phyloP scores from a whole-genome alignment of 441 rosid genomes.

The Eutrema salsugineum region DNA sequence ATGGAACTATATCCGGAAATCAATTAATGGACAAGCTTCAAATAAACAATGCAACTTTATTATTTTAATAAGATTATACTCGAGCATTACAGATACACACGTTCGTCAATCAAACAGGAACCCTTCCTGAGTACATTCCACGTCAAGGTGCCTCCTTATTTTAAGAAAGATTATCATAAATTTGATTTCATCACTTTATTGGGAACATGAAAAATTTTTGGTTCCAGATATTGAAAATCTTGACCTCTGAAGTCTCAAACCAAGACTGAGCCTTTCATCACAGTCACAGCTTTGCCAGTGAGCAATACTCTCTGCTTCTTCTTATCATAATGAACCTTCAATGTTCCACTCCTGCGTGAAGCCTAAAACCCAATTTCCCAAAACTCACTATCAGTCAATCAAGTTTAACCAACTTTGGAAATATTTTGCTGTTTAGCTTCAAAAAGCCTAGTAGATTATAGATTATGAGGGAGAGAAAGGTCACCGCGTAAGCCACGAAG shows the following conservation, averaged over 20 bases:
- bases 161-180: background rate
- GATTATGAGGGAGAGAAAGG: background rate
- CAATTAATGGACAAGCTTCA: too few relatives aligned
- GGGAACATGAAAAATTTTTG: background rate
- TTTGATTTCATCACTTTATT: background rate
- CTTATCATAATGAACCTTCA: slow-evolving; percentile 44
- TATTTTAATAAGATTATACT: too few relatives aligned
- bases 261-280: slow-evolving; percentile 57
- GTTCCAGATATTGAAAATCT: background rate
- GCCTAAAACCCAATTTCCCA: slow-evolving; percentile 34
- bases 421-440: background rate
- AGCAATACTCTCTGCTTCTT: slow-evolving; percentile 48
- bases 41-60: too few relatives aligned
- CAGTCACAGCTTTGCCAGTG: slow-evolving; percentile 55
- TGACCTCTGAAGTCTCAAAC: slow-evolving; percentile 22
- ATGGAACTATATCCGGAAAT: too few relatives aligned
- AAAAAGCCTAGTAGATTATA: background rate
- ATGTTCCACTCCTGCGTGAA: slow-evolving; percentile 50
- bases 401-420: background rate
- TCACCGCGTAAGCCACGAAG: slow-evolving; percentile 48
- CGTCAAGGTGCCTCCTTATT: too few relatives aligned
- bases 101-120: background rate
- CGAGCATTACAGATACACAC: background rate
- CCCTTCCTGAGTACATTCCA: background rate
- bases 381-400: background rate